These are phyloP conservation scores for Camellia granthamiana DNA, from an alignment of 148 eudicot species.

Conservation along the genomic window DNA sequence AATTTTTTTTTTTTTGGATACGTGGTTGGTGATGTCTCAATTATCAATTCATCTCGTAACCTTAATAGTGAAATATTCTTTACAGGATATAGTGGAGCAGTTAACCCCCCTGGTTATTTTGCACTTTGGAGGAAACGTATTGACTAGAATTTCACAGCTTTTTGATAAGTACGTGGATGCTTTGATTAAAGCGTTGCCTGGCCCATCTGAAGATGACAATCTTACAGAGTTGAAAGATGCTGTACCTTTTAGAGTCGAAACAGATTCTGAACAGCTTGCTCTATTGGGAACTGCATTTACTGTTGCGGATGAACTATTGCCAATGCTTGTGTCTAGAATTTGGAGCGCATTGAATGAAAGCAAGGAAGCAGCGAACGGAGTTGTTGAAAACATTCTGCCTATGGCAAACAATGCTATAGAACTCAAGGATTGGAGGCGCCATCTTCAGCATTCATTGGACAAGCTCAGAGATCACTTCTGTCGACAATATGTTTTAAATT, in stretches of 20 bases:
- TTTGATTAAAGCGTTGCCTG: constrained; percentile 74
- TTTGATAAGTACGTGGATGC: constrained; percentile 85
- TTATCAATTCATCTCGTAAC: neutral
- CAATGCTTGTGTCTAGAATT: constrained; percentile 75
- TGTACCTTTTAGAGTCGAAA: constrained; percentile 78
- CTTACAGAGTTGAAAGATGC: constrained; percentile 73
- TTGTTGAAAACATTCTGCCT: constrained; percentile 39
- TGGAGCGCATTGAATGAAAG: constrained; percentile 67
- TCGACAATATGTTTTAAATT: constrained; percentile 83
- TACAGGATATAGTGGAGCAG: constrained; percentile 82
- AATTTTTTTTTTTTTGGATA: neutral
- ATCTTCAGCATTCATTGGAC: constrained; percentile 88
- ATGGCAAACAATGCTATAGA: constrained; percentile 50
- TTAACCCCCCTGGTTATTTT: constrained; percentile 63
- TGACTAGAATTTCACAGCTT: constrained; percentile 66
- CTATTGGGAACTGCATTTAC: constrained; percentile 85
- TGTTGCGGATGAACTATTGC: constrained; percentile 83
- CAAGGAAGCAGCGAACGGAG: constrained; percentile 46
- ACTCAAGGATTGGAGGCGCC: constrained; percentile 91
- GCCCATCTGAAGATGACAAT: constrained; percentile 88
- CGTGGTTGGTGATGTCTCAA: neutral
- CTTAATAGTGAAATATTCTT: constrained; percentile 3
- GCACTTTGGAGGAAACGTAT: constrained; percentile 76
- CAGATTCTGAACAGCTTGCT: constrained; percentile 95
- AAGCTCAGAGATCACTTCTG: constrained; percentile 94